These are phyloP conservation scores for Periconia sp. DNA, from an alignment of 2,329 filamentous ascomycete genomes.

Conservation along the genomic window DNA sequence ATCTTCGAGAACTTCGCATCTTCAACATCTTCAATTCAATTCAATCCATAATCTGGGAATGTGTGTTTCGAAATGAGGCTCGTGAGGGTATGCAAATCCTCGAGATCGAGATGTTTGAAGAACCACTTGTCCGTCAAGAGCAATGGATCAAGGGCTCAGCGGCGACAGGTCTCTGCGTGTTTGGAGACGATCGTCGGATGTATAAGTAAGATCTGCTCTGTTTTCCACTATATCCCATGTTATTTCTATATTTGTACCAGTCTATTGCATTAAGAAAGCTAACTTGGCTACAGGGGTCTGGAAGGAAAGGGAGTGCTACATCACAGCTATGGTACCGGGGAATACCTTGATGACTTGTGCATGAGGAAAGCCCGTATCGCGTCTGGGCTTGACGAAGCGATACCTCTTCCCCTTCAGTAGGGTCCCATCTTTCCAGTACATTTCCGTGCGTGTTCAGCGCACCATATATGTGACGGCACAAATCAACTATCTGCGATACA, in stretches of 20 bases:
- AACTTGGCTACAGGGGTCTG: slow-evolving; percentile 23
- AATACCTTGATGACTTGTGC: slow-evolving; percentile 40
- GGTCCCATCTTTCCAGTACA: not conserved
- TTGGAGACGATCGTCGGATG: slow-evolving; percentile 15
- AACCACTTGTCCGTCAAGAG: slow-evolving; percentile 31
- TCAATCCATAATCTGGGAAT: slow-evolving; percentile 39
- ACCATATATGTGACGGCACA: too few species aligned
- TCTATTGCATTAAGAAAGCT: slow-evolving; percentile 2
- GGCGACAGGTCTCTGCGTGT: slow-evolving; percentile 27
- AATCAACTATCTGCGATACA: too few species aligned
- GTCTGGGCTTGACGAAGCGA: slow-evolving; percentile 25
- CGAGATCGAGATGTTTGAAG: slow-evolving; percentile 34
- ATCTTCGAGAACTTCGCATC: slow-evolving; percentile 36
- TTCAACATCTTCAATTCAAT: slow-evolving; percentile 33
- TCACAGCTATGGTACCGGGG: slow-evolving; percentile 33
- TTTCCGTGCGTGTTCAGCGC: too few species aligned
- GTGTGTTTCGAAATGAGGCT: slow-evolving; percentile 31
- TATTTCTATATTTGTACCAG: too few species aligned
- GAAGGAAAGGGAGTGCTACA: slow-evolving; percentile 38
- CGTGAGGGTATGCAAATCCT: slow-evolving; percentile 26
- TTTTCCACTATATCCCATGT: too few species aligned
- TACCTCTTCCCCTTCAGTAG: slow-evolving; percentile 28
- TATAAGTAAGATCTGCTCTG: slow-evolving; percentile 33
- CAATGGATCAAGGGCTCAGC: slow-evolving; percentile 29
- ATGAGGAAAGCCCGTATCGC: slow-evolving; percentile 41